Base-by-base conservation (phyloP, 345 rosid species). In the Crucihimalaya himalaica region DNA sequence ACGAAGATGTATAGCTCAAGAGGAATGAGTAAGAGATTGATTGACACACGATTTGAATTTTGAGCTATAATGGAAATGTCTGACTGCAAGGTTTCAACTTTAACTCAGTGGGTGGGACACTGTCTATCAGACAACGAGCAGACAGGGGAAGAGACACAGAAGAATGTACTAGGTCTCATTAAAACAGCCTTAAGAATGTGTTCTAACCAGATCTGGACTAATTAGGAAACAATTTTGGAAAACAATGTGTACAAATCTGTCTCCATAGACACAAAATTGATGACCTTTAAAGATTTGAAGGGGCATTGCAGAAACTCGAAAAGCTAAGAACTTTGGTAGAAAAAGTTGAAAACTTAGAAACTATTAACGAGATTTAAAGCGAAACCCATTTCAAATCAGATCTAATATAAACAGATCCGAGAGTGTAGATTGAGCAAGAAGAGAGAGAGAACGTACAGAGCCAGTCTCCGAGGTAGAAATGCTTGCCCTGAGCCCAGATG, bases 401-500 rank as follows among this genome's bases (percentile, higher is more conserved):
- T 68, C 79, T 68, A 75, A 31, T 0, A 21, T 5, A 21, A 52
- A 32, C 23, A 50, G 73, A 66, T 63, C 57, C 15, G 54, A 50
- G 72, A 46, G 23, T 46, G 23, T 2, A 48, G 66, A 21, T 19
- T 32, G 40, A 55, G 42, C 12, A 27, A 34, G 27, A 51, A 25
- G 70, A 25, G 57, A 53, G 57, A 12, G 52, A 46, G 78, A 61
- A 40, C 89, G 56, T 85, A 94, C 98, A 89, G 65, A 94, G 98
- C 97, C 98, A 94, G 79, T 94, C 97, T 0, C 87, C 98, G 77
- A 87, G 83, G 84, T 87, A 86, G 79, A 94, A 94, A 37, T 88
- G 93, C 58, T 85, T 91, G 74, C 67, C 88, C 71, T 85, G 73
- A 76, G 92, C 92, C 97, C 97, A 94, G 9, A 83, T 55, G 21